phyloP scores from a whole-genome alignment of 805 yeast genomes.

The Candida dajiaensis region DNA sequence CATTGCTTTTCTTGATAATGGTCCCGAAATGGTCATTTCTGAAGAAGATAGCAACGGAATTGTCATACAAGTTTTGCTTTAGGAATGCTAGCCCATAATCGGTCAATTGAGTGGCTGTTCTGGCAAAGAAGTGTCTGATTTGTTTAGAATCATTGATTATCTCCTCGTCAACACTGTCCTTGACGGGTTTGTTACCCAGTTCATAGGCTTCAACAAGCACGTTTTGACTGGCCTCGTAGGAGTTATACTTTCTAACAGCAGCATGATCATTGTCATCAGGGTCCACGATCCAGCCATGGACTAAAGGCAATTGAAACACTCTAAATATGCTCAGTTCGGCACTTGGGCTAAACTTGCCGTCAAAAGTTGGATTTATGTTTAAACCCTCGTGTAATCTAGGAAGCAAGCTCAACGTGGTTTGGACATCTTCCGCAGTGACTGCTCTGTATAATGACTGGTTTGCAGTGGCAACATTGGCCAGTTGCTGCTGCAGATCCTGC shows the following conservation, averaged over 20 bases:
- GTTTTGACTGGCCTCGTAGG: conserved; percentile 58
- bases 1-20: conserved; percentile 41
- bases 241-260: conserved; percentile 33
- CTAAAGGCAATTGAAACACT: conserved; percentile 51
- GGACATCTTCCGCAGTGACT: conserved; percentile 28
- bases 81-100: conserved; percentile 51
- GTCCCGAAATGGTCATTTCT: conserved; percentile 89
- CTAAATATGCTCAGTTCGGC: conserved; percentile 52
- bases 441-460: conserved; percentile 23
- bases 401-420: conserved; percentile 43
- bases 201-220: conserved; percentile 44
- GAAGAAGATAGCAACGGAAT: conserved; percentile 66
- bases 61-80: conserved; percentile 38
- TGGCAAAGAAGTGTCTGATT: conserved; percentile 45
- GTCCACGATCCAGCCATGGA: conserved; percentile 82
- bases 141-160: conserved; percentile 29
- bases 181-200: conserved; percentile 20
- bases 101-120: conserved; percentile 74
- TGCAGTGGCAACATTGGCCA: conserved; percentile 42
- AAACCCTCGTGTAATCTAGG: conserved; percentile 69
- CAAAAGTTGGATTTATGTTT: conserved; percentile 64
- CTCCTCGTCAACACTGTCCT: conserved; percentile 22
- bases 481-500: conserved; percentile 37
- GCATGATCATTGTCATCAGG: conserved; percentile 31
- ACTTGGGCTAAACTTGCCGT: conserved; percentile 51